Base-by-base conservation (phyloP, 129 eudicot genomes). In the Rutidosis leptorrhynchoides region DNA sequence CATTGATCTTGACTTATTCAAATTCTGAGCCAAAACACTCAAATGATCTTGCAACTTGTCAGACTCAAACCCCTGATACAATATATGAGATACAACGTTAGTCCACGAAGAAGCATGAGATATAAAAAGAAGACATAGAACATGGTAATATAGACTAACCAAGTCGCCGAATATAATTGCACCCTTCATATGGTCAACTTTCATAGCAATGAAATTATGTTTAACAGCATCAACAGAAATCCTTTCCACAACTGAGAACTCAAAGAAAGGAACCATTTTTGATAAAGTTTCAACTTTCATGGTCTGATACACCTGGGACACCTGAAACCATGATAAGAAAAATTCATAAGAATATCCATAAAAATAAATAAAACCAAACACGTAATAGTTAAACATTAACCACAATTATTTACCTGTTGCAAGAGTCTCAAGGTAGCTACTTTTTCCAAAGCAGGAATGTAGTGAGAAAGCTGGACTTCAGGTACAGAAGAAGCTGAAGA, bases 401-500 rank as follows among this genome's bases (percentile, higher is more conserved):
- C 9, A 37, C 15, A 37, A 37, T 37, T 9, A 12, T 40, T 40
- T 40, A 89, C 96, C 90, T 83, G 89, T 84, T 78, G 93, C 59
- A 89, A 87, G 79, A 89, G 42, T 74, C 96, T 85, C 48, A 85
- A 61, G 24, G 90, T 74, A 23, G 96, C 94, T 15, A 89, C 81
- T 68, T 83, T 83, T 61, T 89, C 90, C 65, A 89, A 25, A 26
- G 75, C 64, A 42, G 74, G 65, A 54, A 81, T 67, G 53, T 83
- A 89, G 53, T 83, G 84, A 43, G 82, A 76, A 57, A 89, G 72
- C 37, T 83, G 89, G 49, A 89, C 85, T 74, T 85, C 96, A 24
- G 85, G 87, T 26, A 89, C 75, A 53, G 94, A 83, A 54, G 90
- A 85, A 22, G 87, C 94, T 40, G 94, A 83, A 59, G 92, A 77